These are phyloP conservation scores for Plasmodium coatneyi DNA, from an alignment of 169 alveolate species.

Conservation along the genomic window DNA sequence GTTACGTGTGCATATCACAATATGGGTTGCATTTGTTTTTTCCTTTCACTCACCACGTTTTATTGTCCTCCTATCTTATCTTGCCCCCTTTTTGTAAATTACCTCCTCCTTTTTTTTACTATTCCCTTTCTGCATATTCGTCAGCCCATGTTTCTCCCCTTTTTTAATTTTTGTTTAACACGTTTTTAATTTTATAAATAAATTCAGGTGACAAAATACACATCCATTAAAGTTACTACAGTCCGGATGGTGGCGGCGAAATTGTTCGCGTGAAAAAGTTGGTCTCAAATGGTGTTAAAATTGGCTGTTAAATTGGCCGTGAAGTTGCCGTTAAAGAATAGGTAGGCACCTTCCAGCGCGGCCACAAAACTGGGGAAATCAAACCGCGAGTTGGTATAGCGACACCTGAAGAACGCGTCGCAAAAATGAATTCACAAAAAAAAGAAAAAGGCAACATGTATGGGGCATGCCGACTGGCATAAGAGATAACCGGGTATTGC, in stretches of 20 bases:
- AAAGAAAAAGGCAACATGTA: neutral
- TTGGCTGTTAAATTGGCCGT: neutral
- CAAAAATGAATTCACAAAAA: slow-evolving; percentile 8
- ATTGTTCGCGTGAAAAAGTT: neutral
- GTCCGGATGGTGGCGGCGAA: neutral
- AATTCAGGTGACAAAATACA: neutral
- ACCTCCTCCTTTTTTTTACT: neutral
- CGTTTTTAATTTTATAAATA: slow-evolving; percentile 9
- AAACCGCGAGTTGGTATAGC: neutral
- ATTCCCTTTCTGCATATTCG: neutral
- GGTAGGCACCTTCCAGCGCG: neutral
- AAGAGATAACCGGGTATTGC: neutral
- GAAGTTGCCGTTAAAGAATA: neutral
- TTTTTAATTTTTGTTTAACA: slow-evolving; percentile 21
- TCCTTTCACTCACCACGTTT: neutral
- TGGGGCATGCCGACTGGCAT: neutral
- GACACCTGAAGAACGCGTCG: neutral
- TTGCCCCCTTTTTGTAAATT: neutral
- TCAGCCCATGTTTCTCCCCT: neutral
- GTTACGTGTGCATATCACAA: neutral
- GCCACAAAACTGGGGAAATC: neutral
- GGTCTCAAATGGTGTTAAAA: neutral
- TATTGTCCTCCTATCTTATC: neutral
- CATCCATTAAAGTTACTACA: neutral
- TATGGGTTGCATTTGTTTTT: neutral